Conservation (phyloP, 75 land plant species). For the Cupressus sempervirens region DNA sequence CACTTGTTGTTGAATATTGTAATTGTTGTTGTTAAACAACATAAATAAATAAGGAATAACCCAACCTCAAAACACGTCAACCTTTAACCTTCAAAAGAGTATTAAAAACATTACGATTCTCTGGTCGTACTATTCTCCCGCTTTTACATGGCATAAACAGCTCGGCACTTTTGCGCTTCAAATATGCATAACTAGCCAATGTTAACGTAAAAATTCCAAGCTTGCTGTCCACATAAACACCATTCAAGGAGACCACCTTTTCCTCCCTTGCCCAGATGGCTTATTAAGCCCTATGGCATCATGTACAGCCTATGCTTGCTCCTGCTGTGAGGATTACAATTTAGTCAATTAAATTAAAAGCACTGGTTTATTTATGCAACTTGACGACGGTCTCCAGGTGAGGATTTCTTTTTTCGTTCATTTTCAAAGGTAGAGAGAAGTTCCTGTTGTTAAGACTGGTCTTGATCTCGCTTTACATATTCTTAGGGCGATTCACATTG, state of each 20-base stretch:
- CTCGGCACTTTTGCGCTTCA: neutral
- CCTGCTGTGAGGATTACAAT: neutral
- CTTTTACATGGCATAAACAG: neutral
- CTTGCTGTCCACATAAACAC: neutral
- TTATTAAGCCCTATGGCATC: neutral
- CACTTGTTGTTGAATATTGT: too few relatives aligned
- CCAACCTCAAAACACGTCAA: too few relatives aligned
- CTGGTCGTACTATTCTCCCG: neutral
- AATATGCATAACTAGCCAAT: too few relatives aligned
- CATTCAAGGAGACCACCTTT: neutral
- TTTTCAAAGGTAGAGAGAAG: neutral
- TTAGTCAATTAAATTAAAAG: neutral
- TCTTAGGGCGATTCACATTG: neutral
- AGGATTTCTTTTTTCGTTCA: neutral
- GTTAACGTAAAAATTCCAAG: neutral
- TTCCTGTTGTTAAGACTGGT: neutral
- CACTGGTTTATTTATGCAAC: neutral
- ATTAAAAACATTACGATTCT: neutral
- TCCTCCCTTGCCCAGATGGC: neutral
- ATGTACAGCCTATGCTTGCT: neutral
- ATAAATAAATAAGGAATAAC: too few relatives aligned
- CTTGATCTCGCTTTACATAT: neutral
- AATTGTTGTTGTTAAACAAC: too few relatives aligned
- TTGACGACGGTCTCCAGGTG: neutral
- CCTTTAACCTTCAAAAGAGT: neutral